Percentiles rank a stretch among this genome's conserved stretches.
Conservation (phyloP, 306 rosid species). For the Trifolium subterraneum region DNA sequence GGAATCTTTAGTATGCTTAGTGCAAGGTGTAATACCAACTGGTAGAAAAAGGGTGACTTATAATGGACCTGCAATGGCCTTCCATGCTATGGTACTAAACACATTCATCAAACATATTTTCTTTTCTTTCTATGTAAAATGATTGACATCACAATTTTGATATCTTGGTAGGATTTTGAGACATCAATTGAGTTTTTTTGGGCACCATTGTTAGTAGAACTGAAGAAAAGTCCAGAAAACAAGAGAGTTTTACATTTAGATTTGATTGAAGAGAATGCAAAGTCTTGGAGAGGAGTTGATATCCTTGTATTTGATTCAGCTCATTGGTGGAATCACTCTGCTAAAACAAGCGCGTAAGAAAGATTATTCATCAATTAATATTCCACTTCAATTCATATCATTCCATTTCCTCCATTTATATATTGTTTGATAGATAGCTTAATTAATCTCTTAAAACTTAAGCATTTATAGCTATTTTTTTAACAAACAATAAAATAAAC, state of each 20-base stretch:
- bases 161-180: constrained; percentile 67
- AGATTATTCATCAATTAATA: constrained; percentile 1
- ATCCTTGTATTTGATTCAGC: constrained; percentile 89
- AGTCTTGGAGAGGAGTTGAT: constrained; percentile 88
- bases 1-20: constrained; percentile 94
- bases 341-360: constrained; percentile 72
- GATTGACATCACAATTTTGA: constrained; percentile 8
- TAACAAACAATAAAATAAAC: too few relatives aligned
- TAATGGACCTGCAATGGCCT: constrained; percentile 87
- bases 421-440: too few relatives aligned
- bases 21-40: constrained; percentile 89
- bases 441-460: too few relatives aligned
- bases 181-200: constrained; percentile 81
- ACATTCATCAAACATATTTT: background rate
- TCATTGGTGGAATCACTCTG: constrained; percentile 95
- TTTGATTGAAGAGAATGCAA: constrained; percentile 81
- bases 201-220: constrained; percentile 86
- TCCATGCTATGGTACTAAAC: constrained; percentile 82
- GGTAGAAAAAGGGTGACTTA: constrained; percentile 74
- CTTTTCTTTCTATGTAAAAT: constrained; percentile 11
- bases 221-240: constrained; percentile 62
- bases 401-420: constrained; percentile 11
- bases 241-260: constrained; percentile 78
- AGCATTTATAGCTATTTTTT: too few relatives aligned
- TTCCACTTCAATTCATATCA: constrained; percentile 17